Percentiles rank a stretch among this genome's conserved stretches.
phyloP scores from a whole-genome alignment of 208 protist species.

The Crithidia bombi region DNA sequence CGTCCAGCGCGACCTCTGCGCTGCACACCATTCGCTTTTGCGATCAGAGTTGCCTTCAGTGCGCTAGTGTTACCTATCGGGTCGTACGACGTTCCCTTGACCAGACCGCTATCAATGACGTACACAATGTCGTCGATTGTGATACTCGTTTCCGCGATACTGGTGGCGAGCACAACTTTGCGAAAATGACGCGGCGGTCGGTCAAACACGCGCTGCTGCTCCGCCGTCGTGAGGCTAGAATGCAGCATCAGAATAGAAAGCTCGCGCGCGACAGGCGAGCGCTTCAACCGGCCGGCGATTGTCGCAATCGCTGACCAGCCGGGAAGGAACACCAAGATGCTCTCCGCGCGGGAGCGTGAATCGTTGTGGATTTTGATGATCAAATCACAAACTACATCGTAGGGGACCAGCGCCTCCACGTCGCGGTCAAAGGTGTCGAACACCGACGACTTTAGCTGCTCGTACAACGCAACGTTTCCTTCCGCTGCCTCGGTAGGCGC shows the following conservation, averaged over 20 bases:
- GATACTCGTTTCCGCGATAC: constrained; percentile 97
- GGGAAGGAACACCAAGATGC: constrained; percentile 90
- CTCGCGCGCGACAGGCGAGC: constrained; percentile 43
- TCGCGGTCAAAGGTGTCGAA: constrained; percentile 60
- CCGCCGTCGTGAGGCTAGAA: constrained; percentile 84
- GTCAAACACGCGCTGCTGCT: constrained; percentile 93
- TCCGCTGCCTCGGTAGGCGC: neutral
- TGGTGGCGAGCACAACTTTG: constrained; percentile 96
- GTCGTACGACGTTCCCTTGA: constrained; percentile 93
- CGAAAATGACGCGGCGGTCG: constrained; percentile 70
- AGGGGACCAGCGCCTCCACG: constrained; percentile 69
- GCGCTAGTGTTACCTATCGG: constrained; percentile 73
- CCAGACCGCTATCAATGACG: constrained; percentile 95
- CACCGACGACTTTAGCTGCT: constrained; percentile 64
- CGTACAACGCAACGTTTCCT: constrained; percentile 39
- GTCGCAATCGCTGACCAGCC: constrained; percentile 90
- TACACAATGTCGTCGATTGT: constrained; percentile 96
- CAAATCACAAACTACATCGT: constrained; percentile 69
- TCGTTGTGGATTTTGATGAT: constrained; percentile 63
- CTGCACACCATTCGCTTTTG: constrained; percentile 88
- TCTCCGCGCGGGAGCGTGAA: constrained; percentile 50
- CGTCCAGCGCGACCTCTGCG: constrained; percentile 93
- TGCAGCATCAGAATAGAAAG: constrained; percentile 90
- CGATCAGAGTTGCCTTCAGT: constrained; percentile 80
- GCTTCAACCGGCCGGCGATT: constrained; percentile 58